Evolutionary conservation across 345 rosid genomes (phyloP).

Genomic region (Leavenworthia alabamica): DNA sequence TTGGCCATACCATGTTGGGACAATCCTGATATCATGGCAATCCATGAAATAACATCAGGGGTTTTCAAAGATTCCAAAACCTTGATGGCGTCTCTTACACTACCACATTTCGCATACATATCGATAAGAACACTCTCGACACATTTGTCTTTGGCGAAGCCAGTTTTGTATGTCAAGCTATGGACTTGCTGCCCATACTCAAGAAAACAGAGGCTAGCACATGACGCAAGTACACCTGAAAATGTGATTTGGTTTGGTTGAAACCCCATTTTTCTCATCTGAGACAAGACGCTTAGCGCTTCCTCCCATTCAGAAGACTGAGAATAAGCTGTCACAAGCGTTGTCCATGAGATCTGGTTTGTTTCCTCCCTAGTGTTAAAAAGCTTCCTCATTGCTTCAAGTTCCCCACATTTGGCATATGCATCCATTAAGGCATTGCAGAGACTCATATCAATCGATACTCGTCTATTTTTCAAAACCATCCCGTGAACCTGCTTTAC

Average conservation of each 20-base stretch:
- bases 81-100: slow-evolving; percentile 39
- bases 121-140: slow-evolving; percentile 51
- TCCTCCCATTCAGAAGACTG: slow-evolving; percentile 40
- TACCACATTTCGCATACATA: slow-evolving; percentile 63
- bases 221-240: slow-evolving; percentile 46
- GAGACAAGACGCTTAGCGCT: slow-evolving; percentile 40
- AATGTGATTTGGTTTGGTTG: slow-evolving; percentile 50
- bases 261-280: slow-evolving; percentile 39
- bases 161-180: slow-evolving; percentile 42
- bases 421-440: slow-evolving; percentile 40
- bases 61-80: slow-evolving; percentile 32
- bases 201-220: slow-evolving; percentile 43
- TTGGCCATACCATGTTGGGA: slow-evolving; percentile 51
- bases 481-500: slow-evolving; percentile 35
- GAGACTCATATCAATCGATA: slow-evolving; percentile 15
- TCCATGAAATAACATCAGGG: slow-evolving; percentile 51
- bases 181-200: slow-evolving; percentile 48
- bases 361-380: slow-evolving; percentile 39
- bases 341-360: slow-evolving; percentile 58
- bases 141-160: slow-evolving; percentile 35
- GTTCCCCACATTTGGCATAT: slow-evolving; percentile 42
- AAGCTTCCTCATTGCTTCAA: slow-evolving; percentile 38
- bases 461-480: slow-evolving; percentile 33
- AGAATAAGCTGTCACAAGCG: slow-evolving; percentile 51
- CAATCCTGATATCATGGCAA: slow-evolving; percentile 49